Evolutionary conservation across 2,329 filamentous ascomycete genomes (phyloP), one percentile per base, ranked within the genome.

Genomic region (Sporothrix schenckii): DNA sequence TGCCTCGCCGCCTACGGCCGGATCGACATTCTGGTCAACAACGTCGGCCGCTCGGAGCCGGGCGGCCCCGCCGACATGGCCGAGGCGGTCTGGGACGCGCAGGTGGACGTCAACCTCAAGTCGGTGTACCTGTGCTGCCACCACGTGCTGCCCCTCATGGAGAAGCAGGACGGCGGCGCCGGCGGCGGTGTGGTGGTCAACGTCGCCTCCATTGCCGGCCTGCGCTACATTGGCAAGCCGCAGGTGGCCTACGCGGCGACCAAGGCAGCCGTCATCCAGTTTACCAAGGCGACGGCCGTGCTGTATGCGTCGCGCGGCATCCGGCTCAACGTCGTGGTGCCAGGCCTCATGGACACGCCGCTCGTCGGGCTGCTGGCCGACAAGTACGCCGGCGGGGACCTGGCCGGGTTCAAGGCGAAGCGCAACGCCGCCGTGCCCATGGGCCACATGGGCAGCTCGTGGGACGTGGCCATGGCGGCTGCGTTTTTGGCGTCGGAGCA

Each of bases 71-170:
- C 52, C n/a, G 52, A 56, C 1, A 68, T 68, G 66, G 49, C 66
- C 34, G 66, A 68, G 66, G 19, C 24, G 16, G 19, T 53, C 19
- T 68, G 66, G 66, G 50, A 68, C 13, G 66, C 66, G 9, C 66
- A 68, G 66, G 49, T 53, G 7, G 66, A 68, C 21, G 52, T 68
- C 52, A 68, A 68, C 66, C 66, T 68, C 19, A 68, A 68, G 50
- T 44, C 50, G 30, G 66, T 68, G 13, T 68, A 68, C 13, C 34
- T 56, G 34, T 56, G 50, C 52, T 68, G 66, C 39, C 66, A 68
- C 39, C 52, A 58, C 21, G n/a, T 68, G 1, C 39, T 68, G 52
- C 66, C 66, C 4, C 21, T 58, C 1, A 30, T 68, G 19, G 56
- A 60, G 6, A n/a, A 39, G 16, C 56, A 60, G 27, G 56, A 9